Evolutionary conservation across 352 stramenopile species (phyloP).

Genomic region (Phytophthora europaea): DNA sequence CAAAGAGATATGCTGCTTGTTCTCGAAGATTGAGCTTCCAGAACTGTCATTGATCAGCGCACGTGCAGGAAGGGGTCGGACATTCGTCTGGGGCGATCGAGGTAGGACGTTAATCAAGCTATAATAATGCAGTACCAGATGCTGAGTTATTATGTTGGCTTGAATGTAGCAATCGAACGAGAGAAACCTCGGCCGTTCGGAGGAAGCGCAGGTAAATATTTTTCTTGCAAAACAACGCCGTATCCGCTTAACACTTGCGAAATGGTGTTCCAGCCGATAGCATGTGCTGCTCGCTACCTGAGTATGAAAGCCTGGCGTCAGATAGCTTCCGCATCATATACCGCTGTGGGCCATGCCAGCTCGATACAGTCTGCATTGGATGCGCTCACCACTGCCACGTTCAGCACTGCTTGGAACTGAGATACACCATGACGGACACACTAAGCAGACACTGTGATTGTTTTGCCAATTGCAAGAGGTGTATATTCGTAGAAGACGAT

Average conservation of each 20-base stretch:
- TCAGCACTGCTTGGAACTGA: conserved; percentile 68
- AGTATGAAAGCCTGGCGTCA: conserved; percentile 73
- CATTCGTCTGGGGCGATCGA: conserved; percentile 85
- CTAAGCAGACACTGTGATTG: conserved; percentile 67
- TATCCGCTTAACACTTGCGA: not conserved
- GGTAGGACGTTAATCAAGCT: conserved; percentile 33
- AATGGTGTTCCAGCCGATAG: conserved; percentile 35
- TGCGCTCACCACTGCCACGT: conserved; percentile 76
- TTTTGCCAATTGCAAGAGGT: conserved; percentile 42
- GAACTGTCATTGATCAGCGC: conserved; percentile 66
- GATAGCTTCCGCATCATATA: conserved; percentile 82
- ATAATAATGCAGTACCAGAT: not conserved
- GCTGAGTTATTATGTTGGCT: not conserved
- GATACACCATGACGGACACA: conserved; percentile 65
- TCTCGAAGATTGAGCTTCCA: conserved; percentile 55
- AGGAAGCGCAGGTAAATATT: conserved; percentile 46
- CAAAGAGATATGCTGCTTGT: not conserved
- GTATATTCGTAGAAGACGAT: conserved; percentile 38
- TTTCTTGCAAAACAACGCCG: not conserved
- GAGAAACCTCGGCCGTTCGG: conserved; percentile 48
- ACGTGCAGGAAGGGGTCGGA: conserved; percentile 66
- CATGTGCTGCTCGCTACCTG: conserved; percentile 60
- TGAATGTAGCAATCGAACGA: conserved; percentile 35
- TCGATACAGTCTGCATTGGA: conserved; percentile 68
- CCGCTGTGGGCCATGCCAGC: conserved; percentile 60